Evolutionary conservation across 169 alveolate species (phyloP).

Genomic region (Plasmodium coatneyi): DNA sequence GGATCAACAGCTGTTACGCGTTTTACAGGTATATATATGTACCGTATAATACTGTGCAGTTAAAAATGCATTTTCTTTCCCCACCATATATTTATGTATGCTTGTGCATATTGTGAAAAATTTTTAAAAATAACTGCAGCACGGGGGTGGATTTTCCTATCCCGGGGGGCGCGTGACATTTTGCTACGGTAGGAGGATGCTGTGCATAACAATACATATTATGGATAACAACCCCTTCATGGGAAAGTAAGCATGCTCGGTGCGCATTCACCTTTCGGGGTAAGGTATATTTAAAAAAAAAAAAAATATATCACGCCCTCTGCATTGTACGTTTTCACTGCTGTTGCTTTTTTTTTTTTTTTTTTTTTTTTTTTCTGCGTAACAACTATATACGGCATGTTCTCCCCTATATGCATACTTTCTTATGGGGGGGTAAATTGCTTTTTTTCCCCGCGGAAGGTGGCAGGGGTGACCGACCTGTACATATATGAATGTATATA

Average conservation of each 20-base stretch:
- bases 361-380: not conserved
- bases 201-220: not conserved
- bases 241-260: not conserved
- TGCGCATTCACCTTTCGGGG: not conserved
- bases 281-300: not conserved
- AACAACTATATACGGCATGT: not conserved
- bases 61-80: not conserved
- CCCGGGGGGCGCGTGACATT: not conserved
- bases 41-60: not conserved
- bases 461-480: not conserved
- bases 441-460: not conserved
- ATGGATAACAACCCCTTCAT: not conserved
- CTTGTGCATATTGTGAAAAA: not conserved
- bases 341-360: not conserved
- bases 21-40: not conserved
- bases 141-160: not conserved
- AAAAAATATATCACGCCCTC: not conserved
- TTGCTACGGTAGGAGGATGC: not conserved
- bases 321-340: not conserved
- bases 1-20: not conserved
- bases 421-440: not conserved
- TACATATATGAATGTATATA: too few relatives aligned
- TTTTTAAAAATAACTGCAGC: not conserved
- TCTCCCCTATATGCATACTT: not conserved
- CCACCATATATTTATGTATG: not conserved